phyloP scores from a whole-genome alignment of 257 asterid genomes.

The Nicotiana tomentosiformis region DNA sequence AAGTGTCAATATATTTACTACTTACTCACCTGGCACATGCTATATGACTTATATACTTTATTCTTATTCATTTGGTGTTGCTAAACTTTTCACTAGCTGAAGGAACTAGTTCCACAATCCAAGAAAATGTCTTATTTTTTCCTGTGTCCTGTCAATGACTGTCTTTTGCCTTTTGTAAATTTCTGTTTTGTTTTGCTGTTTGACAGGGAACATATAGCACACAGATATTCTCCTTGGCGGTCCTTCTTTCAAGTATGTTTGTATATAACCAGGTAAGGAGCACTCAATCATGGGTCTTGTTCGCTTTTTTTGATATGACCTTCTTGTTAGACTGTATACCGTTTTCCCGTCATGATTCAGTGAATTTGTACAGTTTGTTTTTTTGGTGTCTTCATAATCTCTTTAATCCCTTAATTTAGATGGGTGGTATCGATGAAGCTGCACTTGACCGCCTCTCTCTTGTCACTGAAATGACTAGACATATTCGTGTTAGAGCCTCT shows the following conservation, averaged over 20 bases:
- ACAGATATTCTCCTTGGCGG: constrained; percentile 97
- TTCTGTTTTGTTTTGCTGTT: constrained; percentile 12
- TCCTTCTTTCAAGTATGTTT: constrained; percentile 95
- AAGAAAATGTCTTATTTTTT: neutral
- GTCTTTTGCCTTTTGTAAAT: neutral
- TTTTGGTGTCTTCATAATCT: neutral
- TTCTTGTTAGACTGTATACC: neutral
- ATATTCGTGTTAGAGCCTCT: constrained; percentile 92
- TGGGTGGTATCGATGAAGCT: constrained; percentile 99
- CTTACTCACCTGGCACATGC: neutral
- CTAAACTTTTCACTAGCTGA: neutral
- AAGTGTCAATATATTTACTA: neutral
- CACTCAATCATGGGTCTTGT: neutral
- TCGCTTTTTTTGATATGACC: neutral
- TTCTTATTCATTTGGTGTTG: neutral
- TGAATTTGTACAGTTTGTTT: neutral
- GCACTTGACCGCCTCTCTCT: constrained; percentile 97
- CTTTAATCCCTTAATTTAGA: constrained; percentile 35
- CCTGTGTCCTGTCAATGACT: neutral
- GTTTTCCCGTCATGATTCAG: neutral
- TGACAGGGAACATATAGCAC: constrained; percentile 96
- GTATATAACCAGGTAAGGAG: constrained; percentile 83
- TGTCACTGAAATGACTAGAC: constrained; percentile 99
- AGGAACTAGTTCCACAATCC: neutral
- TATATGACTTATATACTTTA: neutral